Evolutionary conservation across 2,329 filamentous ascomycete species (phyloP).

Genomic region (Sclerotinia nivalis): DNA sequence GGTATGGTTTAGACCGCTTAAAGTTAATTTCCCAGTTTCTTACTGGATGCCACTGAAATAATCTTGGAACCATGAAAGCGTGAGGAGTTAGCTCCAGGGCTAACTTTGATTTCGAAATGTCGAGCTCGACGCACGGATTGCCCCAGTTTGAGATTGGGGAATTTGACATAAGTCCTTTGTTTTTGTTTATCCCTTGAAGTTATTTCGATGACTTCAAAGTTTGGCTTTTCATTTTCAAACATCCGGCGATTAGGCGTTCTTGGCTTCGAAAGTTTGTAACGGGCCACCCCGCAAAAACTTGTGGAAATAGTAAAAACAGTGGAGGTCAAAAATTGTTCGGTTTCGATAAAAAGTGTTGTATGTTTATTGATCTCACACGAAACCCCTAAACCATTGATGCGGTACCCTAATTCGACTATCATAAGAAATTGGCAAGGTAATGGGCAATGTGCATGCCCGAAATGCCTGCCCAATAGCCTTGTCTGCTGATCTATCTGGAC

Average conservation of each 20-base stretch:
- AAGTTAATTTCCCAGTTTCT: slow-evolving; percentile 13
- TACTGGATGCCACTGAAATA: slow-evolving; percentile 9
- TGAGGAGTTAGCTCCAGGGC: background rate
- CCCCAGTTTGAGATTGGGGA: slow-evolving; percentile 17
- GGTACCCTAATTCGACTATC: background rate
- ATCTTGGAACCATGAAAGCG: slow-evolving; percentile 15
- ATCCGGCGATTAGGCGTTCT: background rate
- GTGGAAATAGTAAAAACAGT: background rate
- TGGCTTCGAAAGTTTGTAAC: background rate
- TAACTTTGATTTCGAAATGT: background rate
- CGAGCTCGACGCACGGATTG: slow-evolving; percentile 7
- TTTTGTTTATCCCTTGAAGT: background rate
- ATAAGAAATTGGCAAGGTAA: background rate
- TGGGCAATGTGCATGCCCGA: background rate
- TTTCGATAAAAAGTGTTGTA: background rate
- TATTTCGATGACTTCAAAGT: background rate
- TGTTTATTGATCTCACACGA: background rate
- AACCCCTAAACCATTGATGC: background rate
- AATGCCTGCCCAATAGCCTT: background rate
- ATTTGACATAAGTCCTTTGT: slow-evolving; percentile 8
- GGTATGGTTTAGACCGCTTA: slow-evolving; percentile 15
- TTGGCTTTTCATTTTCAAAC: background rate
- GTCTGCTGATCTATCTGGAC: slow-evolving; percentile 13
- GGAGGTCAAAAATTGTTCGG: background rate
- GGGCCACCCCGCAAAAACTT: background rate